Evolutionary conservation across 2,329 filamentous ascomycete species (phyloP).

Genomic region (Phialophora macrospora): DNA sequence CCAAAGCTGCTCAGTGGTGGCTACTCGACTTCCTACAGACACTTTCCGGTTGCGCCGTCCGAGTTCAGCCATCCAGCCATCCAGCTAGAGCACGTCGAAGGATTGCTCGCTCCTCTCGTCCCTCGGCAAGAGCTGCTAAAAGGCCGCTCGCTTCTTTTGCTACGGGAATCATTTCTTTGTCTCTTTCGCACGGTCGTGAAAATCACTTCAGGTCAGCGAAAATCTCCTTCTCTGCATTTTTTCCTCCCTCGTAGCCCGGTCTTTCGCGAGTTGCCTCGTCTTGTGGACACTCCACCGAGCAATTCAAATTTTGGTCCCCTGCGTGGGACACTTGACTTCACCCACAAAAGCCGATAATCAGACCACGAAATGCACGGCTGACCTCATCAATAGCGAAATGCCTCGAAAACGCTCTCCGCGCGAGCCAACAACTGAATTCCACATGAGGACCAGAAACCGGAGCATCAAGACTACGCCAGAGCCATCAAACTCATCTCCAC

Average conservation of each 20-base stretch:
- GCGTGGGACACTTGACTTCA: not conserved
- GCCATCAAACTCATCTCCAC: slow-evolving; percentile 12
- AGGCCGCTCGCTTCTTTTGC: not conserved
- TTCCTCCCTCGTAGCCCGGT: too few relatives aligned
- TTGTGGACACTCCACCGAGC: not conserved
- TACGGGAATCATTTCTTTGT: not conserved
- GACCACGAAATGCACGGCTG: not conserved
- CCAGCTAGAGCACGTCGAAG: slow-evolving; percentile 6
- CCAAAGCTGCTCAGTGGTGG: slow-evolving; percentile 21
- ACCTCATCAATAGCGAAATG: slow-evolving; percentile 23
- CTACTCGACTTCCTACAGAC: slow-evolving; percentile 18
- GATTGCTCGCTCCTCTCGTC: slow-evolving; percentile 6
- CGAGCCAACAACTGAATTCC: slow-evolving; percentile 21
- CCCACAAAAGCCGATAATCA: not conserved
- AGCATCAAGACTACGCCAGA: slow-evolving; percentile 7
- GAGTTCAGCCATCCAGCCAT: not conserved
- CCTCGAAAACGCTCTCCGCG: slow-evolving; percentile 11
- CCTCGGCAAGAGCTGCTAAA: slow-evolving; percentile 13
- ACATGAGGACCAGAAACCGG: slow-evolving; percentile 33
- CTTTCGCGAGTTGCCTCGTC: not conserved
- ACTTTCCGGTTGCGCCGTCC: slow-evolving; percentile 11
- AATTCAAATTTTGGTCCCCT: not conserved
- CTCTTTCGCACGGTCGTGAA: not conserved
- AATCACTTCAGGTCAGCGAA: slow-evolving; percentile 8
- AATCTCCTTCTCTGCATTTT: not conserved